Evolutionary conservation across 805 yeast species (phyloP).

Genomic region (Metschnikowia arizonensis): DNA sequence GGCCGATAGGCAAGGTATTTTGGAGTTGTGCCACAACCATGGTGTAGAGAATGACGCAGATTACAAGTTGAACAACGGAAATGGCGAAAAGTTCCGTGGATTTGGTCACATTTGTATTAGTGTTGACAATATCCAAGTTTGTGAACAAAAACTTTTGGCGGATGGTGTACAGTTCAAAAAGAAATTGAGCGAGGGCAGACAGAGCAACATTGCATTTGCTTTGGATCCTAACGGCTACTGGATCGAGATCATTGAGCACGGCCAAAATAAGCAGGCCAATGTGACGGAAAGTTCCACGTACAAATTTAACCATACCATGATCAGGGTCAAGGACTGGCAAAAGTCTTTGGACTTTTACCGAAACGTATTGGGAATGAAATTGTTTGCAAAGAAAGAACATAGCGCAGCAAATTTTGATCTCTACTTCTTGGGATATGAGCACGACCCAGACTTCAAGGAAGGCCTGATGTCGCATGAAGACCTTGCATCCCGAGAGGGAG

Average conservation of each 20-base stretch:
- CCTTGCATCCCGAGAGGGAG: constrained; percentile 53
- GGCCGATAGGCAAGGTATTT: constrained; percentile 58
- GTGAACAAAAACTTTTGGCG: constrained; percentile 55
- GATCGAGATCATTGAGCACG: constrained; percentile 80
- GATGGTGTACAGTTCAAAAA: constrained; percentile 76
- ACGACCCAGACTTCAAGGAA: constrained; percentile 41
- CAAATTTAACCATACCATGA: constrained; percentile 85
- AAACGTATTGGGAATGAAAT: constrained; percentile 75
- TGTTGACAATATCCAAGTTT: constrained; percentile 68
- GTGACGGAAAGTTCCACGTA: constrained; percentile 39
- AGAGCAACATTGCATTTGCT: constrained; percentile 87
- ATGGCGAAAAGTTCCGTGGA: constrained; percentile 79
- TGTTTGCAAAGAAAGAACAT: constrained; percentile 53
- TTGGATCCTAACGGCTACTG: constrained; percentile 96
- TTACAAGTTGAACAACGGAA: constrained; percentile 72
- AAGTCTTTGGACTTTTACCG: constrained; percentile 74
- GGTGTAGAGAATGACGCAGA: constrained; percentile 59
- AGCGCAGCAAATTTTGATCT: constrained; percentile 75
- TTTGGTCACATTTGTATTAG: constrained; percentile 92
- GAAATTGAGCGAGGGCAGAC: constrained; percentile 84
- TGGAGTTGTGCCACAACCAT: constrained; percentile 80
- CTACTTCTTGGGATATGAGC: constrained; percentile 78
- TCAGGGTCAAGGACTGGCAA: constrained; percentile 82
- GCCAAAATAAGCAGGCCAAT: constrained; percentile 37
- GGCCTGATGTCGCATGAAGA: constrained; percentile 29